phyloP scores from a whole-genome alignment of 371 early-diverging fungal genomes.

The Amoeboaphelidium occidentale region DNA sequence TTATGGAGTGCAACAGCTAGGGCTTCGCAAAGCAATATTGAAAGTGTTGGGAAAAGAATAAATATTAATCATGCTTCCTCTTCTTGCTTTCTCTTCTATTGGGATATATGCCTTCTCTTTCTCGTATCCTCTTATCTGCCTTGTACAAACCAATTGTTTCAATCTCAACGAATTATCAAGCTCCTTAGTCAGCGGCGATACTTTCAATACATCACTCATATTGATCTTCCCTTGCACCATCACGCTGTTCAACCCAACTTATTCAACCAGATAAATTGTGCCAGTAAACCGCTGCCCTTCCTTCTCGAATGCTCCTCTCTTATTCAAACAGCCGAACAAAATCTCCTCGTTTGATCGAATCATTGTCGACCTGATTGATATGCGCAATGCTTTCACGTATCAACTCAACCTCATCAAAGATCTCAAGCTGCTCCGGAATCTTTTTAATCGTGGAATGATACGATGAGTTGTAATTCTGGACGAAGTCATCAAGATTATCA shows the following conservation, averaged over 20 bases:
- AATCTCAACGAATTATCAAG: neutral
- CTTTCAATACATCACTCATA: neutral
- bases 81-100: neutral
- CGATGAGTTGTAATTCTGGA: conserved; percentile 1
- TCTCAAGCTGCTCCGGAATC: neutral
- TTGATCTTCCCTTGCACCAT: neutral
- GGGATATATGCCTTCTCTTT: neutral
- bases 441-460: neutral
- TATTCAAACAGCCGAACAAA: conserved; percentile 1
- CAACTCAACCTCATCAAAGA: neutral
- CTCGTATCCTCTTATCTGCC: neutral
- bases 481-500: neutral
- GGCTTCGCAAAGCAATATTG: too few relatives aligned
- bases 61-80: neutral
- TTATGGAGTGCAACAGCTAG: too few relatives aligned
- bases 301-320: neutral
- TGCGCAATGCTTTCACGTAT: neutral
- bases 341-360: neutral
- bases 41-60: too few relatives aligned
- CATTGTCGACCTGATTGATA: neutral
- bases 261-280: neutral
- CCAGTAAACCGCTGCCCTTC: neutral
- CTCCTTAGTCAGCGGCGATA: neutral
- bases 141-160: neutral
- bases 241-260: neutral